These are phyloP conservation scores for Nakazawaea wyomingensis DNA, from an alignment of 805 yeast genomes.

Conservation along the genomic window DNA sequence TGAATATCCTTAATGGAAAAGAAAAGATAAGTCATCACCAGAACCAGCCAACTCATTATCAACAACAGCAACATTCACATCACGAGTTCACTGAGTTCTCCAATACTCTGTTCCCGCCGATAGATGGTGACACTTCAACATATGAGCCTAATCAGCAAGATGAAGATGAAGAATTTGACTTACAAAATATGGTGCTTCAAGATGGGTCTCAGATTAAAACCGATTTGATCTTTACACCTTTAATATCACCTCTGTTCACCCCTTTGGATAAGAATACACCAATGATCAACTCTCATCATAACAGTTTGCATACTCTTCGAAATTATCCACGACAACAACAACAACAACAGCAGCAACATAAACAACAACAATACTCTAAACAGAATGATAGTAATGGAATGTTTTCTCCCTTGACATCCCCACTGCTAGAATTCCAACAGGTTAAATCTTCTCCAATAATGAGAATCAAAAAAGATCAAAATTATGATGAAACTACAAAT, in stretches of 20 bases:
- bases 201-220: conserved; percentile 34
- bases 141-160: neutral
- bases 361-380: conserved; percentile 10
- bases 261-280: conserved; percentile 38
- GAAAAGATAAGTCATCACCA: neutral
- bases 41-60: neutral
- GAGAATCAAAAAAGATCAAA: conserved; percentile 15
- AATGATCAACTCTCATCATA: conserved; percentile 2
- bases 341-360: neutral
- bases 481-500: conserved; percentile 1
- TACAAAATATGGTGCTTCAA: neutral
- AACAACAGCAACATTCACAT: too few relatives aligned
- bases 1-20: too few relatives aligned
- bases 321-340: neutral
- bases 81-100: conserved; percentile 12
- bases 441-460: conserved; percentile 19
- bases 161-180: neutral
- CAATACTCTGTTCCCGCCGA: conserved; percentile 10
- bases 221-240: conserved; percentile 66
- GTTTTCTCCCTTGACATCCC: conserved; percentile 57
- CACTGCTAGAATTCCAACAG: conserved; percentile 51
- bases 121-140: neutral
- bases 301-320: neutral
- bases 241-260: conserved; percentile 71
- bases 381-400: conserved; percentile 17